phyloP scores from a whole-genome alignment of 83 land plant genomes.

The Diphasiastrum complanatum region DNA sequence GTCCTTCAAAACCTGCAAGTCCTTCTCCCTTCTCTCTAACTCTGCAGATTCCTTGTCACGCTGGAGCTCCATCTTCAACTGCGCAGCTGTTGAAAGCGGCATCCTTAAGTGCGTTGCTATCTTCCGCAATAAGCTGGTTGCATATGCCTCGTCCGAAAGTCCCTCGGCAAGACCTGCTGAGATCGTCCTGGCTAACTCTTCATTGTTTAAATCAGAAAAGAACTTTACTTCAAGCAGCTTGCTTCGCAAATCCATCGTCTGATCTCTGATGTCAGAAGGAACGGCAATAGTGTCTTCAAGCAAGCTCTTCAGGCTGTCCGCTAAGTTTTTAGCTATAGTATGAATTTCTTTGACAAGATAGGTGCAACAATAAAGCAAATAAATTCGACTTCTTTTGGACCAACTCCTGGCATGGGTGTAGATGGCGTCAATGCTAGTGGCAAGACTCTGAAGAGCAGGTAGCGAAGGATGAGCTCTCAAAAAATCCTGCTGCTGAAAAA shows the following conservation, averaged over 20 bases:
- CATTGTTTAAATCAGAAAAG: conserved; percentile 25
- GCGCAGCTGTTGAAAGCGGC: conserved; percentile 14
- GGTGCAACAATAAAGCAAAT: conserved; percentile 11
- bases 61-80: conserved; percentile 23
- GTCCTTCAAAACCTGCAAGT: conserved; percentile 1
- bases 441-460: neutral
- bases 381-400: conserved; percentile 19
- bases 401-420: conserved; percentile 9
- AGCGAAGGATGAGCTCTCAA: neutral
- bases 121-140: conserved; percentile 11
- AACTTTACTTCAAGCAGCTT: conserved; percentile 13
- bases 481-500: conserved; percentile 12
- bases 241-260: conserved; percentile 20
- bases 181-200: conserved; percentile 12
- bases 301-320: conserved; percentile 11
- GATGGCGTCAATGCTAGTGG: conserved; percentile 6
- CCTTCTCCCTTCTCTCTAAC: conserved; percentile 4
- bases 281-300: conserved; percentile 5
- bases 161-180: conserved; percentile 8
- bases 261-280: conserved; percentile 11
- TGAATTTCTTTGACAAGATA: conserved; percentile 10
- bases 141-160: conserved; percentile 4
- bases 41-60: conserved; percentile 23
- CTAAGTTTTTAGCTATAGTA: neutral
- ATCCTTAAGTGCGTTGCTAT: conserved; percentile 10